These are phyloP conservation scores for Synchytrium microbalum DNA, from an alignment of 371 early-diverging fungal genomes.

Conservation along the genomic window DNA sequence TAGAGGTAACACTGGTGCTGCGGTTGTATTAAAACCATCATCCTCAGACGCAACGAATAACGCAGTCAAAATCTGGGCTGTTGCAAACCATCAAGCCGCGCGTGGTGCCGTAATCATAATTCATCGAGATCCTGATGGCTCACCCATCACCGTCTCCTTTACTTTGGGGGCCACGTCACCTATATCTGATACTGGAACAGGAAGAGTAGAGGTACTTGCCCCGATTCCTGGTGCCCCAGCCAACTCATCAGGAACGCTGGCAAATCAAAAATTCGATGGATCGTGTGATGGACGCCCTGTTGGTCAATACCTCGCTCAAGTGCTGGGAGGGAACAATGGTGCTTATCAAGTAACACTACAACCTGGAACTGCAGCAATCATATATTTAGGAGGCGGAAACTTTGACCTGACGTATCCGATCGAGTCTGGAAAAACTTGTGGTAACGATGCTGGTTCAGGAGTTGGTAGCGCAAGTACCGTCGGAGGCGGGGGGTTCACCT, in stretches of 20 bases:
- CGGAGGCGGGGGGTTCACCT: neutral
- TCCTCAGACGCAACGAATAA: neutral
- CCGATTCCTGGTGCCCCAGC: neutral
- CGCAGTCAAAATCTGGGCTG: neutral
- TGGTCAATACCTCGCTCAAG: neutral
- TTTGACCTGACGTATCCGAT: constrained; percentile 1
- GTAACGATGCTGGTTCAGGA: neutral
- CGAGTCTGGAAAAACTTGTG: neutral
- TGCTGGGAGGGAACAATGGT: neutral
- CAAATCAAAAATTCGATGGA: neutral
- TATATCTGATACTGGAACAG: neutral
- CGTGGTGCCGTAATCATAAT: neutral
- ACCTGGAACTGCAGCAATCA: neutral
- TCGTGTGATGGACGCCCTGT: neutral
- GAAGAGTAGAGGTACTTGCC: neutral
- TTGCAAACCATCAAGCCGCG: neutral
- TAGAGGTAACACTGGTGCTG: neutral
- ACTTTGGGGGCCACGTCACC: neutral
- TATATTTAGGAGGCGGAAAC: neutral
- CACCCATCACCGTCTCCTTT: neutral
- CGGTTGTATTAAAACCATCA: neutral
- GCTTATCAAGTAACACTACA: neutral
- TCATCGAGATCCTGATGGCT: neutral
- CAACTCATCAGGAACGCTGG: neutral
- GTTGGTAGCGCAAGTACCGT: neutral